phyloP scores from a whole-genome alignment of 768 basidiomycete species.

The Rubroboletus satanas region DNA sequence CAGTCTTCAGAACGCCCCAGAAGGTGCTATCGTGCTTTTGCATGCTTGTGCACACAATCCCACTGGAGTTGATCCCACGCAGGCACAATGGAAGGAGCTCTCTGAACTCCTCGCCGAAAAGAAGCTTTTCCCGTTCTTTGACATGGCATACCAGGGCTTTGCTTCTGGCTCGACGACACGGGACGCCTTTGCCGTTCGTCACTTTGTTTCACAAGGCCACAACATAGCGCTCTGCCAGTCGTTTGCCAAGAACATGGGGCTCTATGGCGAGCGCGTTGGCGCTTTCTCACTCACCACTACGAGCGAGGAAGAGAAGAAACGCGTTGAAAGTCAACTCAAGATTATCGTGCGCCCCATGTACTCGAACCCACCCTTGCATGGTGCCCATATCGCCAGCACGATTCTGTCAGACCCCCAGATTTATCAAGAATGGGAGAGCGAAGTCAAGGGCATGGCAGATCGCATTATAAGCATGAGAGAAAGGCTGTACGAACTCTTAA shows the following conservation, averaged over 20 bases:
- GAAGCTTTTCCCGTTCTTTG: constrained; percentile 96
- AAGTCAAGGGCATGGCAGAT: constrained; percentile 94
- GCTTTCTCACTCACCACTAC: constrained; percentile 81
- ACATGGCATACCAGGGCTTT: constrained; percentile 99
- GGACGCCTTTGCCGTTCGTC: constrained; percentile 92
- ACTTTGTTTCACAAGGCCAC: constrained; percentile 90
- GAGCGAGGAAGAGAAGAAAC: constrained; percentile 71
- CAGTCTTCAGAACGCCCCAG: constrained; percentile 54
- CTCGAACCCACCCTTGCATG: constrained; percentile 94
- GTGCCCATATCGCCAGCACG: constrained; percentile 80
- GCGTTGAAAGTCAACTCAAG: constrained; percentile 92
- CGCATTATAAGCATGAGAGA: constrained; percentile 93
- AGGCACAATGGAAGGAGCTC: constrained; percentile 87
- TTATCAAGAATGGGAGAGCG: constrained; percentile 83
- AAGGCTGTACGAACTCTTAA: constrained; percentile 72
- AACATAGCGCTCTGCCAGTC: constrained; percentile 89
- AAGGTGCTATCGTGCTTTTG: constrained; percentile 79
- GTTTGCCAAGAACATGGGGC: constrained; percentile 99
- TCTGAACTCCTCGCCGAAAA: constrained; percentile 84
- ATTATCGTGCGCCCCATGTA: constrained; percentile 95
- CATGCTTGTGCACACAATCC: constrained; percentile 99
- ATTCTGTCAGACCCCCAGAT: constrained; percentile 74
- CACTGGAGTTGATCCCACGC: constrained; percentile 95
- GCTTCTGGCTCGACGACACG: constrained; percentile 88
- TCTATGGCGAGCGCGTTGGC: constrained; percentile 98